phyloP scores from a whole-genome alignment of 2,329 filamentous ascomycete genomes.

The Cytospora leucostoma region DNA sequence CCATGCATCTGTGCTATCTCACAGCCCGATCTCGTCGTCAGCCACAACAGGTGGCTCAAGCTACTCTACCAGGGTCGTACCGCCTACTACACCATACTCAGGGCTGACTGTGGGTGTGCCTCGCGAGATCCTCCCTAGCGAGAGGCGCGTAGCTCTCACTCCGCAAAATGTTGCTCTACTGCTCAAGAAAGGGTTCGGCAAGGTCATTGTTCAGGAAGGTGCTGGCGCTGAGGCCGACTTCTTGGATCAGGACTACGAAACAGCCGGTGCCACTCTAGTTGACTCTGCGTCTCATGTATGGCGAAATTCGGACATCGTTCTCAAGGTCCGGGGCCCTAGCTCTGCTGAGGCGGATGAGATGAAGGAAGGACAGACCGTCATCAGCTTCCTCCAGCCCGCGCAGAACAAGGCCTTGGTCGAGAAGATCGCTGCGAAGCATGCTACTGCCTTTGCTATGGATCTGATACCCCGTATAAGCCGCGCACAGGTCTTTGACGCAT shows the following conservation, averaged over 20 bases:
- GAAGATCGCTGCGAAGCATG: constrained; percentile 67
- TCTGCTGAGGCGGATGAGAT: constrained; percentile 69
- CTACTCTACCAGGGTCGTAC: constrained; percentile 45
- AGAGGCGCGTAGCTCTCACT: constrained; percentile 81
- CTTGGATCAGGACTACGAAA: constrained; percentile 72
- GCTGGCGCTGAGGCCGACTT: constrained; percentile 80
- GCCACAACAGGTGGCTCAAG: constrained; percentile 30
- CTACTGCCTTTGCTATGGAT: constrained; percentile 87
- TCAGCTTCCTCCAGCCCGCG: constrained; percentile 80
- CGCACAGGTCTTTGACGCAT: constrained; percentile 83
- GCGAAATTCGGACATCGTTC: constrained; percentile 72
- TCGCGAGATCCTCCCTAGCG: constrained; percentile 73
- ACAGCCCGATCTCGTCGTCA: constrained; percentile 29
- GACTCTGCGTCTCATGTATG: constrained; percentile 69
- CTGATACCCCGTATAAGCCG: constrained; percentile 88
- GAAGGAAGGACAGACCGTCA: constrained; percentile 69
- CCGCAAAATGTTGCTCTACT: constrained; percentile 80
- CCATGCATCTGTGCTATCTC: constrained; percentile 41
- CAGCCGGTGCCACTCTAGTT: constrained; percentile 76
- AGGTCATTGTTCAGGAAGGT: constrained; percentile 76
- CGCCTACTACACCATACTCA: constrained; percentile 63
- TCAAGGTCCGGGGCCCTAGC: constrained; percentile 77
- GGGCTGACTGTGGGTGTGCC: constrained; percentile 77
- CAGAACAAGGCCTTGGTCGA: constrained; percentile 78
- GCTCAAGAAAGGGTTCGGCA: constrained; percentile 81